A percentile compares a stretch with the other conserved stretches of the same genome.
Conservation (phyloP, 202 grass and related monocot species). For the Carex sylvatica region DNA sequence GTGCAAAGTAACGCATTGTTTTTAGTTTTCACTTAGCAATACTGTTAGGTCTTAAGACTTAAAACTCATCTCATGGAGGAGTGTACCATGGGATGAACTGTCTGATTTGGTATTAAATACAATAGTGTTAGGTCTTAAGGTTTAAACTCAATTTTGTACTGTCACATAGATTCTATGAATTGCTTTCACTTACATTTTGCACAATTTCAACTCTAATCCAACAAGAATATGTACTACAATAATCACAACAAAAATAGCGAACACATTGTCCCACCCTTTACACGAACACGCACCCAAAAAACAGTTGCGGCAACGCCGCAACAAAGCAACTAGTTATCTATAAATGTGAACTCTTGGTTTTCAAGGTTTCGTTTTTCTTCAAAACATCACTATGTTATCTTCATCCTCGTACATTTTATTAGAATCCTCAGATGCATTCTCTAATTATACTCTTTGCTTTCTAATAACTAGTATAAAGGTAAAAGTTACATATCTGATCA, state of each 20-base stretch:
- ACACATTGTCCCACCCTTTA: too few species aligned
- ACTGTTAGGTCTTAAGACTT: background rate
- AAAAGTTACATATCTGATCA: background rate
- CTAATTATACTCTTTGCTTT: background rate
- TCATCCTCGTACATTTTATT: background rate
- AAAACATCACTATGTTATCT: background rate
- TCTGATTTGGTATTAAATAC: too few species aligned
- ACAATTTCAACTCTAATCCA: too few species aligned
- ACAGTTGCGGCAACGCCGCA: too few species aligned
- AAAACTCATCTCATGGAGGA: background rate
- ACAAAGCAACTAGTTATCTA: background rate
- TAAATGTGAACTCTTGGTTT: background rate
- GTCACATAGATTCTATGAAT: too few species aligned
- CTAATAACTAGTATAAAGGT: background rate
- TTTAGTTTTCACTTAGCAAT: background rate
- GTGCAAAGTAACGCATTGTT: constrained; percentile 58
- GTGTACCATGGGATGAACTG: background rate
- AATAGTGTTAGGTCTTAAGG: too few species aligned
- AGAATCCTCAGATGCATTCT: constrained; percentile 3
- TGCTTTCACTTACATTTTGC: too few species aligned
- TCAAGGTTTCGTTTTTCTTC: background rate
- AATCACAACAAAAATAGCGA: too few species aligned
- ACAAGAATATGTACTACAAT: too few species aligned
- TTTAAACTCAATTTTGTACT: too few species aligned
- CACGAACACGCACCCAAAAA: too few species aligned